These are phyloP conservation scores for Suillus variegatus DNA, from an alignment of 768 basidiomycete genomes.

Conservation along the genomic window DNA sequence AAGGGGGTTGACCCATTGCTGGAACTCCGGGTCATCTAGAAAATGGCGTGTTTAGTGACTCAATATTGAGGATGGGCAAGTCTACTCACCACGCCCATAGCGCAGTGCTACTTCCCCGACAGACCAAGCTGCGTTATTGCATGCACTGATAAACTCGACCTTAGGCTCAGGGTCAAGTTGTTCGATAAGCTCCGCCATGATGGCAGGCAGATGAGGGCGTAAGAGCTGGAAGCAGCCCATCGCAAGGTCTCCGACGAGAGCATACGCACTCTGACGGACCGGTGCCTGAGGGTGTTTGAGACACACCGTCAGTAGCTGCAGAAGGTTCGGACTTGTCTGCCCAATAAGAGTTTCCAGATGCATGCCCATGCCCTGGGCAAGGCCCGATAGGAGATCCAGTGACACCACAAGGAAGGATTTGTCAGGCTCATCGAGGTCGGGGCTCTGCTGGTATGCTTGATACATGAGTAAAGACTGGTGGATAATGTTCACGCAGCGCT, in stretches of 20 bases:
- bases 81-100: slow-evolving; percentile 70
- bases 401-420: slow-evolving; percentile 97
- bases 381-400: slow-evolving; percentile 92
- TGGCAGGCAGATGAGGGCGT: slow-evolving; percentile 80
- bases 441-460: slow-evolving; percentile 85
- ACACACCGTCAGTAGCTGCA: slow-evolving; percentile 83
- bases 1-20: slow-evolving; percentile 86
- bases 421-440: slow-evolving; percentile 93
- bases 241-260: slow-evolving; percentile 97
- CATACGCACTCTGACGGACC: slow-evolving; percentile 95
- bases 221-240: slow-evolving; percentile 92
- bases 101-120: slow-evolving; percentile 97
- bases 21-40: slow-evolving; percentile 81
- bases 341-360: slow-evolving; percentile 74
- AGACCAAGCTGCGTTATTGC: slow-evolving; percentile 99
- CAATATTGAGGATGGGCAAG: slow-evolving; percentile 1
- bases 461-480: slow-evolving; percentile 82
- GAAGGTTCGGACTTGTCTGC: slow-evolving; percentile 70
- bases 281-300: slow-evolving; percentile 95
- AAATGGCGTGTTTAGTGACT: slow-evolving; percentile 13
- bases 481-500: slow-evolving; percentile 86
- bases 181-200: slow-evolving; percentile 86
- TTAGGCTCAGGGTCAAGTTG: slow-evolving; percentile 95
- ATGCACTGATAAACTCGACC: slow-evolving; percentile 92
- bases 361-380: slow-evolving; percentile 91